phyloP scores from a whole-genome alignment of 148 eudicot genomes.

The Fallopia convolvulus region DNA sequence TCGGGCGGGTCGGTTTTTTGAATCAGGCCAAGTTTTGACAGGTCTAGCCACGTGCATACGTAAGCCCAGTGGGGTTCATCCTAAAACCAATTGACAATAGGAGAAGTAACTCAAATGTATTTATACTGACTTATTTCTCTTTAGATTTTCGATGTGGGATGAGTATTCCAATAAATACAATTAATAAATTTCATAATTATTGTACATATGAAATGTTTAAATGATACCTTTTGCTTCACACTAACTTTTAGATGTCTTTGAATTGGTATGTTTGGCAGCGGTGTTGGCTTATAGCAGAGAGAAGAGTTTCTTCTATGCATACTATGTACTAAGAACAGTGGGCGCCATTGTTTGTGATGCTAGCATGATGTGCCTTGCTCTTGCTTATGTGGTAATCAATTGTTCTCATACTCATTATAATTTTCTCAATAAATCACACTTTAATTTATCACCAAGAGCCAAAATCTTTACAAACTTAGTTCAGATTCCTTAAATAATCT shows the following conservation, averaged over 20 bases:
- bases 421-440: not conserved
- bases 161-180: too few relatives aligned
- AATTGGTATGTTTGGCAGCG: conserved; percentile 24
- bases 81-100: too few relatives aligned
- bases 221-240: not conserved
- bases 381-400: conserved; percentile 65
- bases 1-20: too few relatives aligned
- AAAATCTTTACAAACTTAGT: too few relatives aligned
- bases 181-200: too few relatives aligned
- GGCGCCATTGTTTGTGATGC: conserved; percentile 58
- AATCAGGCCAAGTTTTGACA: too few relatives aligned
- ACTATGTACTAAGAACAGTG: conserved; percentile 51
- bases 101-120: too few relatives aligned
- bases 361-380: conserved; percentile 52
- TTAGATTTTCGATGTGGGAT: too few relatives aligned
- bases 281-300: conserved; percentile 68
- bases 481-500: not conserved
- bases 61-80: too few relatives aligned
- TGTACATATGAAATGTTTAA: too few relatives aligned
- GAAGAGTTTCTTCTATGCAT: conserved; percentile 49
- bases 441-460: not conserved
- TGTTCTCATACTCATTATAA: not conserved
- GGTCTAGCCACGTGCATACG: too few relatives aligned
- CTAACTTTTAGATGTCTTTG: not conserved
- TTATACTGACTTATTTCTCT: too few relatives aligned